Base-by-base conservation (phyloP, 352 stramenopile genomes). In the Sclerospora graminicola region DNA sequence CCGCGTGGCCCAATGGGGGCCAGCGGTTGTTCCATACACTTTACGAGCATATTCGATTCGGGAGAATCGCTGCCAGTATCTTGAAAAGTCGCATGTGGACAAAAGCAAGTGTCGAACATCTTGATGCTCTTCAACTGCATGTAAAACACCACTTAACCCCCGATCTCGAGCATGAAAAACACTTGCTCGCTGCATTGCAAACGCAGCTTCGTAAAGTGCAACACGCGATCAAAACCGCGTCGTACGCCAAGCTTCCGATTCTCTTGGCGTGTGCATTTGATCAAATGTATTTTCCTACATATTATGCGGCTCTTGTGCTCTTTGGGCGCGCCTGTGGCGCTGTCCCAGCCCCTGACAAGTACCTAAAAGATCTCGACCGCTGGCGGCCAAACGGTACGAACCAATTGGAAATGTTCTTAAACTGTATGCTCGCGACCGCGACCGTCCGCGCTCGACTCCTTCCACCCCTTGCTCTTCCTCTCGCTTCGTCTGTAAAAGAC, bases 251-350 rank as follows among this genome's bases (percentile, higher is more conserved):
- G 20, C 44, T 82, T 29, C 61, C 63, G 8, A 82, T 90, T 19
- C 49, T 63, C n/a, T 53, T 88, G 32, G 69, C 75, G 5, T 85
- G 69, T 47, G 44, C 65, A 7, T 78, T 61, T 16, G 78, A 90
- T 32, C 61, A 77, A 24, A 85, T 90, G 78, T 90, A 88, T 71
- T 90, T 88, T 51, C 62, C 75, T 28, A 69, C 63, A 32, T 86
- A 90, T 57, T 84, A 88, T 43, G 60, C 70, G 23, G 60, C 59
- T 13, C 62, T 90, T 14, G 68, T 82, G n/a, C 50, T 90, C 29
- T 86, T 84, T 30, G 75, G 78, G 30, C 72, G 78, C 24, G 62
- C 57, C 1, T 85, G 71, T 34, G 70, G 60, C 1, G 69, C 71
- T 2, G 73, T 90, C 6, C 73, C 75, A 2, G 27, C 70, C 0